A percentile compares a stretch with the other conserved stretches of the same genome.
phyloP scores from a whole-genome alignment of 1,284 basidiomycete species.

The Cerioporus squamosus region DNA sequence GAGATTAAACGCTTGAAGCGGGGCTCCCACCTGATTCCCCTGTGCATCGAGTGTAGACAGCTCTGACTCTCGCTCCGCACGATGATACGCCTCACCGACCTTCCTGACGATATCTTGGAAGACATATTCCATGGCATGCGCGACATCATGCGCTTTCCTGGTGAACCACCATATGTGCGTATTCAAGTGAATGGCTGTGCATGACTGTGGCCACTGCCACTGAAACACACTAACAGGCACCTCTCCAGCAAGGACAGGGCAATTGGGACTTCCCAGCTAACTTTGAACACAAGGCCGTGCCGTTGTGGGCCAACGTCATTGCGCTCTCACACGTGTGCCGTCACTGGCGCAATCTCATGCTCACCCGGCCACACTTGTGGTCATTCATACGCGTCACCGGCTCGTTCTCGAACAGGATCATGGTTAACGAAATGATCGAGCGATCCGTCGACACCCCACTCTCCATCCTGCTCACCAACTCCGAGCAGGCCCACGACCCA shows the following conservation, averaged over 20 bases:
- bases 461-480: conserved; percentile 13
- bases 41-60: no score
- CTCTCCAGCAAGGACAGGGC: neutral
- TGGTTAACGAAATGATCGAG: conserved; percentile 13
- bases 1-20: no score
- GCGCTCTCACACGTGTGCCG: conserved; percentile 18
- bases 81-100: conserved; percentile 8
- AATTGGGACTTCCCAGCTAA: no score
- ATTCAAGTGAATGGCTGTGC: neutral
- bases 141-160: conserved; percentile 12
- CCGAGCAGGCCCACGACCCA: neutral
- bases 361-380: conserved; percentile 15
- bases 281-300: neutral
- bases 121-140: conserved; percentile 12
- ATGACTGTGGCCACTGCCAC: neutral
- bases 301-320: conserved; percentile 10
- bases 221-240: neutral
- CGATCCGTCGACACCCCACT: conserved; percentile 7
- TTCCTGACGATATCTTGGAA: conserved; percentile 18
- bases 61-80: neutral
- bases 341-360: conserved; percentile 15
- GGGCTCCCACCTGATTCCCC: no score
- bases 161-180: conserved; percentile 10
- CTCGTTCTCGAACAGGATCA: conserved; percentile 11
- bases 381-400: conserved; percentile 17